Evolutionary conservation across 768 basidiomycete species (phyloP).

Genomic region (Boletus huronensis): DNA sequence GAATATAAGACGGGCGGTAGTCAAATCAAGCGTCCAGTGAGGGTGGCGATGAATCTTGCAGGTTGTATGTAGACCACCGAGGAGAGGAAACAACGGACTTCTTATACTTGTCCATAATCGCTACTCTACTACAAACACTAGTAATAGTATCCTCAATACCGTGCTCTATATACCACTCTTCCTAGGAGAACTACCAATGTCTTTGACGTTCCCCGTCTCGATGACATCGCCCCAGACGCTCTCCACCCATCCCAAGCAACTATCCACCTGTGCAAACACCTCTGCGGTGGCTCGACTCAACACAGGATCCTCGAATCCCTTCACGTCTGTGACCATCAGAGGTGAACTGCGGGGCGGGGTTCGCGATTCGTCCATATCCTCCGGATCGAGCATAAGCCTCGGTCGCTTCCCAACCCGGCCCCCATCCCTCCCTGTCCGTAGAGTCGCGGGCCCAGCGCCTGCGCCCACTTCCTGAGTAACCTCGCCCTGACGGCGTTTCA

Average conservation of each 20-base stretch:
- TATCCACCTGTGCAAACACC: slow-evolving; percentile 38
- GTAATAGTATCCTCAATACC: background rate
- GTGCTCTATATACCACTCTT: background rate
- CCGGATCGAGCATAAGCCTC: slow-evolving; percentile 24
- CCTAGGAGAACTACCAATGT: background rate
- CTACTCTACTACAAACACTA: background rate
- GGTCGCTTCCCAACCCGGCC: slow-evolving; percentile 26
- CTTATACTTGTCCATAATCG: background rate
- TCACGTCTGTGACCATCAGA: slow-evolving; percentile 33
- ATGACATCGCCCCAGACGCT: slow-evolving; percentile 51
- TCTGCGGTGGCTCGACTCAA: slow-evolving; percentile 44
- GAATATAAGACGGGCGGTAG: background rate
- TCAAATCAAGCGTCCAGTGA: background rate
- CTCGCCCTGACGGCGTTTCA: slow-evolving; percentile 14
- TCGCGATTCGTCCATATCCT: slow-evolving; percentile 16
- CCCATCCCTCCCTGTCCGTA: slow-evolving; percentile 33
- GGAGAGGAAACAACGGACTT: too few relatives aligned
- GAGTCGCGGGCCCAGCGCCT: slow-evolving; percentile 17
- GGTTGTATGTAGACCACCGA: too few relatives aligned
- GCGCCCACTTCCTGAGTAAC: background rate
- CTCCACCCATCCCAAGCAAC: slow-evolving; percentile 51
- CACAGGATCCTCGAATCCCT: slow-evolving; percentile 67
- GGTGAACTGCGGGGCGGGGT: background rate
- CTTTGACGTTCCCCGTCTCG: slow-evolving; percentile 3
- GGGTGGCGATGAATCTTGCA: too few relatives aligned